Conservation (phyloP, 345 rosid genomes). For the Theobroma cacao region DNA sequence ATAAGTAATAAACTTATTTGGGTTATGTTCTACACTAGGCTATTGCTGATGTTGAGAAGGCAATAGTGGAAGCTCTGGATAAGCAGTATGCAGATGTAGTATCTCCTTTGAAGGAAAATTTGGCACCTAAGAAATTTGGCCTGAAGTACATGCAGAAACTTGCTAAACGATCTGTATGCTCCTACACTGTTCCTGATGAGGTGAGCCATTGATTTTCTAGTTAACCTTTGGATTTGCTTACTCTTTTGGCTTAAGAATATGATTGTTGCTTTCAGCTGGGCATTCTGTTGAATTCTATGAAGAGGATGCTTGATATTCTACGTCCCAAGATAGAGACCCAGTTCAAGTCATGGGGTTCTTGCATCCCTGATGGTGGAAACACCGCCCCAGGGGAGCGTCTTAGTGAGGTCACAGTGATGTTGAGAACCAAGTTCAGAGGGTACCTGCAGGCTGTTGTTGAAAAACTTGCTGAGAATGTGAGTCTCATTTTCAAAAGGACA, state of each 20-base stretch:
- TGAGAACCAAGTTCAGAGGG: conserved; percentile 84
- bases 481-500: conserved; percentile 25
- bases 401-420: conserved; percentile 93
- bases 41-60: conserved; percentile 92
- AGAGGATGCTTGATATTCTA: conserved; percentile 86
- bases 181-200: conserved; percentile 87
- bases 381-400: conserved; percentile 87
- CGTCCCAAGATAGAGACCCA: conserved; percentile 77
- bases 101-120: conserved; percentile 85
- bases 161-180: conserved; percentile 69
- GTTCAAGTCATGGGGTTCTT: conserved; percentile 91
- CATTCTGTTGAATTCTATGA: conserved; percentile 85
- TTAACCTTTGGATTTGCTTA: not conserved
- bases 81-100: conserved; percentile 92
- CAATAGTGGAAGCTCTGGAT: conserved; percentile 88
- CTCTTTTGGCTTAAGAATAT: conserved; percentile 17
- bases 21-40: conserved; percentile 48
- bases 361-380: conserved; percentile 83
- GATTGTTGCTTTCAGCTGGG: conserved; percentile 59
- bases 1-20: not conserved
- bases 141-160: conserved; percentile 89
- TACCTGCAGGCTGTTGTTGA: conserved; percentile 92
- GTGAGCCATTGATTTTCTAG: conserved; percentile 31
- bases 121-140: conserved; percentile 87
- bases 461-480: conserved; percentile 87